phyloP scores from a whole-genome alignment of 2,329 filamentous ascomycete genomes.

The Colletotrichum sp. region DNA sequence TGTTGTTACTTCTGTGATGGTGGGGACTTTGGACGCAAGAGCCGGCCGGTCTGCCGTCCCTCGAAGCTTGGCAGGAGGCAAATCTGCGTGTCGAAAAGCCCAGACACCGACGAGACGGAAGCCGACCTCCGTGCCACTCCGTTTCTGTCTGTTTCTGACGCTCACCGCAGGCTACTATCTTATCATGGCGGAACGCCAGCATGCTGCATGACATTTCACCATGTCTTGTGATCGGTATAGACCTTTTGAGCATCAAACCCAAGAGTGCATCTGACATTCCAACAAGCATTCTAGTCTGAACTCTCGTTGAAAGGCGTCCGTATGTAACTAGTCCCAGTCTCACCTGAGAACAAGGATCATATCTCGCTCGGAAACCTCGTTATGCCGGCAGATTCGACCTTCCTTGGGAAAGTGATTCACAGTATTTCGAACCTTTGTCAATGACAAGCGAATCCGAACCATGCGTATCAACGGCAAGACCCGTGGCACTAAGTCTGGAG shows the following conservation, averaged over 20 bases:
- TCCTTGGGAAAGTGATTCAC: background rate
- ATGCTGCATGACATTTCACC: background rate
- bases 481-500: background rate
- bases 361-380: accelerated
- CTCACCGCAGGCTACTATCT: background rate
- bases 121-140: background rate
- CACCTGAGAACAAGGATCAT: accelerated
- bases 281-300: accelerated
- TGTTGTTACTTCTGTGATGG: background rate
- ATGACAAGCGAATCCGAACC: background rate
- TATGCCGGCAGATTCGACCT: background rate
- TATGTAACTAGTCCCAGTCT: accelerated
- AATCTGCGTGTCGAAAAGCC: background rate
- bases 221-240: accelerated
- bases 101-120: background rate
- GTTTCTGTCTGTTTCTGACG: background rate
- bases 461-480: background rate
- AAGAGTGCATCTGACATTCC: background rate
- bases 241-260: accelerated
- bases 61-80: background rate
- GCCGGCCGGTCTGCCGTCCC: background rate
- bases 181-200: accelerated
- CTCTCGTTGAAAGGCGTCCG: background rate
- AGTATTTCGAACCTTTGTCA: accelerated
- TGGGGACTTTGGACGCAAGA: background rate